Conservation (phyloP, 768 basidiomycete species). For the Brasilioporus rufonigricans region DNA sequence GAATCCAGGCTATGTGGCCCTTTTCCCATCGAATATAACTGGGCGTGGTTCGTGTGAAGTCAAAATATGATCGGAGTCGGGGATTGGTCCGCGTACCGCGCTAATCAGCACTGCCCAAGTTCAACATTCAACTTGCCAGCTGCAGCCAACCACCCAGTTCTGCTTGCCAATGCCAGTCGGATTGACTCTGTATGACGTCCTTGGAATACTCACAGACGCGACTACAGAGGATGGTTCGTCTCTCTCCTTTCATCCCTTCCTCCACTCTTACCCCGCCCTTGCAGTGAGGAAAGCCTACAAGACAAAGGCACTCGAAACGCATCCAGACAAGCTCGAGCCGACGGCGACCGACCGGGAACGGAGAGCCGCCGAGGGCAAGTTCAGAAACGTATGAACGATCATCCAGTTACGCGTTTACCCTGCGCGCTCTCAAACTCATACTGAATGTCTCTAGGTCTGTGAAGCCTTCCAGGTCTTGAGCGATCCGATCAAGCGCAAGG, state of each 20-base stretch:
- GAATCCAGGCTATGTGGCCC: too few species aligned
- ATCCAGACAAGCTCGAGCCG: constrained; percentile 68
- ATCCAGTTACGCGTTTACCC: constrained; percentile 24
- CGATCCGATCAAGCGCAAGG: constrained; percentile 55
- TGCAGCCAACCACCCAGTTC: too few species aligned
- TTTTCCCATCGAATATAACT: too few species aligned
- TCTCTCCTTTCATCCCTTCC: neutral
- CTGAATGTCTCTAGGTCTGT: constrained; percentile 46
- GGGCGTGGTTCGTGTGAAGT: neutral
- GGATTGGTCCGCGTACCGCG: neutral
- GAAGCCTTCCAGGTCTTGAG: constrained; percentile 61
- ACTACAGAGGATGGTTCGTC: constrained; percentile 51
- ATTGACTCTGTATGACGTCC: constrained; percentile 40
- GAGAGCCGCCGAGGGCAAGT: constrained; percentile 52
- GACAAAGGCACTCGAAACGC: constrained; percentile 65
- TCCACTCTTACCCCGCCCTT: neutral
- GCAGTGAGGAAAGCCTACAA: constrained; percentile 65
- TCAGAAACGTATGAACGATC: constrained; percentile 50
- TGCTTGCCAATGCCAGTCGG: constrained; percentile 28
- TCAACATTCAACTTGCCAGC: neutral
- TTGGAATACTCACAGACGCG: constrained; percentile 45
- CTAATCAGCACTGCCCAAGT: neutral
- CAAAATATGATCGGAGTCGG: constrained; percentile 3
- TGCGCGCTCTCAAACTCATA: constrained; percentile 8
- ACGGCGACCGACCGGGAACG: constrained; percentile 49